A percentile compares a stretch with the other conserved stretches of the same genome.
These are phyloP conservation scores for Brettanomyces anomalus DNA, from an alignment of 805 yeast species.

Conservation along the genomic window DNA sequence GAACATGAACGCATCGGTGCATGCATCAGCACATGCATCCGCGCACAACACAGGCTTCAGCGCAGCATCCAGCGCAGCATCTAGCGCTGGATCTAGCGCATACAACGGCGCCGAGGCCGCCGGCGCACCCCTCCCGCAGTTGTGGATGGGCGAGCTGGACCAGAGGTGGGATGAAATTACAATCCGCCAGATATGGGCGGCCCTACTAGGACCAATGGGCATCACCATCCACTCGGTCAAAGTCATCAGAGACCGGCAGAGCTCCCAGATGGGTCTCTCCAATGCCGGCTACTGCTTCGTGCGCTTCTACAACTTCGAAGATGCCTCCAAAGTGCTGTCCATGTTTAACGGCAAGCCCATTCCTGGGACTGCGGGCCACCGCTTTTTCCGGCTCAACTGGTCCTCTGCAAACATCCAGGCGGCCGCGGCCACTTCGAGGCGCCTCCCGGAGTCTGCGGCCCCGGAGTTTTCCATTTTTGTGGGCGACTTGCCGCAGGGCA, in stretches of 20 bases:
- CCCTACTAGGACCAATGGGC: constrained; percentile 45
- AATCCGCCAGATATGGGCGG: constrained; percentile 60
- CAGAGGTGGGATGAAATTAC: constrained; percentile 71
- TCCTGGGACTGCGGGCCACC: constrained; percentile 50
- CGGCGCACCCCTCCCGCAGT: constrained; percentile 24
- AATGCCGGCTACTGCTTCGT: constrained; percentile 79
- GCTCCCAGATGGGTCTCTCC: constrained; percentile 23
- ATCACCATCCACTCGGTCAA: constrained; percentile 43
- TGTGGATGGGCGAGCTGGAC: constrained; percentile 92
- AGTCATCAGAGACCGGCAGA: constrained; percentile 57
- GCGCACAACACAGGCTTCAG: too few relatives aligned
- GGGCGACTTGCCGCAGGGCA: constrained; percentile 72
- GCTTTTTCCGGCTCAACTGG: constrained; percentile 67
- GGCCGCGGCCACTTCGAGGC: constrained; percentile 10
- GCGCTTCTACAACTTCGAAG: constrained; percentile 52
- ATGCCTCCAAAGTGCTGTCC: constrained; percentile 57
- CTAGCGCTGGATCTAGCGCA: too few relatives aligned
- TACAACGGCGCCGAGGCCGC: neutral
- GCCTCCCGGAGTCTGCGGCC: constrained; percentile 6
- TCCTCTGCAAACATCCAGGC: constrained; percentile 38
- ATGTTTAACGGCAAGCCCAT: constrained; percentile 57
- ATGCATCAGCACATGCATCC: too few relatives aligned
- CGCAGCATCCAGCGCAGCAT: too few relatives aligned
- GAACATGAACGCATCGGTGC: too few relatives aligned
- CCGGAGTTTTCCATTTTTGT: constrained; percentile 67